Conservation (phyloP, 805 yeast genomes). For the Candida ascalaphidarum region DNA sequence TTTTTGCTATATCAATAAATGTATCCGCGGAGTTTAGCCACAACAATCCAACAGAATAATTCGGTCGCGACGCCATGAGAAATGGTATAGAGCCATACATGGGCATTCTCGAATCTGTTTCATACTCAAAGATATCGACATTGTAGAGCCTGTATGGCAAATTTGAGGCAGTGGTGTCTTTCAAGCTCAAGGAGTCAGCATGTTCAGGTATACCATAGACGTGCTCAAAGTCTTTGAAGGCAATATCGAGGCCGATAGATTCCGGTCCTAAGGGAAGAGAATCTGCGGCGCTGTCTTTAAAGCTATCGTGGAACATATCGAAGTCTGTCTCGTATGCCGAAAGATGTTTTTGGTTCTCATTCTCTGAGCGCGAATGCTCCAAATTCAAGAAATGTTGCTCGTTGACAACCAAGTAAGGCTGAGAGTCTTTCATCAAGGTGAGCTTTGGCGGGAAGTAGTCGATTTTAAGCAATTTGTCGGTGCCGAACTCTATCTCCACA, state of each 20-base stretch:
- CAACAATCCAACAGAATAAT: constrained; percentile 63
- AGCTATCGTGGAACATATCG: constrained; percentile 64
- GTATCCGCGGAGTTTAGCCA: constrained; percentile 96
- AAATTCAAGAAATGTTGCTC: constrained; percentile 63
- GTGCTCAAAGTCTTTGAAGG: constrained; percentile 49
- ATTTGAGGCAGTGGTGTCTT: constrained; percentile 54
- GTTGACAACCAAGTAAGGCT: constrained; percentile 50
- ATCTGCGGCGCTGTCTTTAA: constrained; percentile 60
- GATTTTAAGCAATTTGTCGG: neutral
- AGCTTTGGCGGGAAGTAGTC: neutral
- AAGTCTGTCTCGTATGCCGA: constrained; percentile 53
- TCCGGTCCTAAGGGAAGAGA: constrained; percentile 79
- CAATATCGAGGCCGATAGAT: constrained; percentile 72
- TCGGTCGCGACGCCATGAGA: constrained; percentile 58
- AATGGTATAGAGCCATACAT: constrained; percentile 96
- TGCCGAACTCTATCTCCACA: neutral
- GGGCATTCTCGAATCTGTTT: constrained; percentile 69
- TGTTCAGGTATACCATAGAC: constrained; percentile 98
- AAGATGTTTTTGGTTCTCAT: constrained; percentile 20
- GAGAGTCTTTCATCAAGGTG: too few relatives aligned
- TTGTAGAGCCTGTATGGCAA: constrained; percentile 81
- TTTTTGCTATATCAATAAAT: constrained; percentile 61
- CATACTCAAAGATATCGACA: constrained; percentile 94
- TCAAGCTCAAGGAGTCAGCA: constrained; percentile 69
- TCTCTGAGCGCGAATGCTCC: constrained; percentile 64